Evolutionary conservation across 306 rosid species (phyloP).

Genomic region (Potentilla sterilis): DNA sequence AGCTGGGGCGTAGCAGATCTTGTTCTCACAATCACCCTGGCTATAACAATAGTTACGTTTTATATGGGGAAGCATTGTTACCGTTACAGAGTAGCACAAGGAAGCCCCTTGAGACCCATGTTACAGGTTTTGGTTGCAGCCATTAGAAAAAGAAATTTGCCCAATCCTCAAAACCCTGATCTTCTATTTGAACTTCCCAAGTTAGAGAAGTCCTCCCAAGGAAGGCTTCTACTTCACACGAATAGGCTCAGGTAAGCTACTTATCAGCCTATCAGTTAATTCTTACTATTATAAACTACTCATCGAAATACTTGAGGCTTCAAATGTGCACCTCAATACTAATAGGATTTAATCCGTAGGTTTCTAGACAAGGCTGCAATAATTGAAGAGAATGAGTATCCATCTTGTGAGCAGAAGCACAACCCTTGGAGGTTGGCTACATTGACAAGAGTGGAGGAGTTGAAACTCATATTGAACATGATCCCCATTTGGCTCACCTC

Average conservation of each 20-base stretch:
- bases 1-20: slow-evolving; percentile 78
- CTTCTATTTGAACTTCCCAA: slow-evolving; percentile 54
- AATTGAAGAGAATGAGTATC: slow-evolving; percentile 13
- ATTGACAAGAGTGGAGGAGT: slow-evolving; percentile 68
- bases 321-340: neutral
- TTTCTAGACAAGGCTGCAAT: slow-evolving; percentile 91
- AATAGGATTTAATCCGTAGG: slow-evolving; percentile 28
- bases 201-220: slow-evolving; percentile 22
- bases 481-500: slow-evolving; percentile 83
- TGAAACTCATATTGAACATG: slow-evolving; percentile 78
- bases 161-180: slow-evolving; percentile 52
- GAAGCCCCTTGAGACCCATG: slow-evolving; percentile 88
- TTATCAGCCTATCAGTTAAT: no score
- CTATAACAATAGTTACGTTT: slow-evolving; percentile 51
- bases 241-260: slow-evolving; percentile 57
- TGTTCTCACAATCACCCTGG: slow-evolving; percentile 60
- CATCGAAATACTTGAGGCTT: no score
- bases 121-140: slow-evolving; percentile 85
- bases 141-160: slow-evolving; percentile 55
- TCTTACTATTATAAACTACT: no score
- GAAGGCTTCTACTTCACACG: slow-evolving; percentile 72
- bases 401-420: slow-evolving; percentile 34
- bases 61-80: slow-evolving; percentile 61
- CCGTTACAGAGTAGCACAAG: slow-evolving; percentile 55
- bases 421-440: slow-evolving; percentile 71